Conservation (phyloP, 1,284 basidiomycete genomes). For the Marasmius fiardii region DNA sequence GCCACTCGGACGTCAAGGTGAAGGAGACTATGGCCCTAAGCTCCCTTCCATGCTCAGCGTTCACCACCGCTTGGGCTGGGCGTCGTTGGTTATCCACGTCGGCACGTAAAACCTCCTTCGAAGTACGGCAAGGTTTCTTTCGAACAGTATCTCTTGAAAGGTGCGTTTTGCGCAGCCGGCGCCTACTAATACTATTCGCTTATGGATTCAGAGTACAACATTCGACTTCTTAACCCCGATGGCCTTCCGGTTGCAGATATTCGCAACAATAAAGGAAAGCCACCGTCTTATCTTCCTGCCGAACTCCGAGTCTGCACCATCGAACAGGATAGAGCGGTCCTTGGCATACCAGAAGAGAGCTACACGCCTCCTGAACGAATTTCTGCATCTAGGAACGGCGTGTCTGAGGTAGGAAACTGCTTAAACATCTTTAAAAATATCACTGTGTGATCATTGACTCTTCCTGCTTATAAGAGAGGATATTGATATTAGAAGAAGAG, state of each 20-base stretch:
- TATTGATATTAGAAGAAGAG: slow-evolving; percentile 60
- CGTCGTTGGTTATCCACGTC: neutral
- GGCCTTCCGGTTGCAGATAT: slow-evolving; percentile 63
- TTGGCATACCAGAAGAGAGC: slow-evolving; percentile 48
- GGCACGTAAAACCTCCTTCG: neutral
- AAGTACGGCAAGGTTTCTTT: neutral
- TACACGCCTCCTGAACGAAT: slow-evolving; percentile 57
- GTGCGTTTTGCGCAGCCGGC: neutral
- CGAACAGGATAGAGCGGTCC: slow-evolving; percentile 58
- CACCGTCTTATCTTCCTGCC: slow-evolving; percentile 46
- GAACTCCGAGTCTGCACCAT: slow-evolving; percentile 74
- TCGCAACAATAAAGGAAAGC: slow-evolving; percentile 34
- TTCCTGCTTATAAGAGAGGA: slow-evolving; percentile 57
- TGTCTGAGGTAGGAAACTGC: slow-evolving; percentile 69
- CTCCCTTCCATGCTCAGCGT: neutral
- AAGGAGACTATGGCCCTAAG: neutral
- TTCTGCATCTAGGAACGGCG: slow-evolving; percentile 71
- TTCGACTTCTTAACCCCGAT: slow-evolving; percentile 41
- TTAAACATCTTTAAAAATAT: neutral
- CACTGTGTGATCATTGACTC: neutral
- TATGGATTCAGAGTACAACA: slow-evolving; percentile 52
- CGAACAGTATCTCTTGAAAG: neutral
- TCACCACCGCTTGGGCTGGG: neutral
- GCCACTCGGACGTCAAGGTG: neutral
- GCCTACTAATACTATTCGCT: neutral